Percentiles rank a stretch among this genome's conserved stretches.
Evolutionary conservation across 2,329 filamentous ascomycete genomes (phyloP).

Genomic region (Sclerotinia spermophila): DNA sequence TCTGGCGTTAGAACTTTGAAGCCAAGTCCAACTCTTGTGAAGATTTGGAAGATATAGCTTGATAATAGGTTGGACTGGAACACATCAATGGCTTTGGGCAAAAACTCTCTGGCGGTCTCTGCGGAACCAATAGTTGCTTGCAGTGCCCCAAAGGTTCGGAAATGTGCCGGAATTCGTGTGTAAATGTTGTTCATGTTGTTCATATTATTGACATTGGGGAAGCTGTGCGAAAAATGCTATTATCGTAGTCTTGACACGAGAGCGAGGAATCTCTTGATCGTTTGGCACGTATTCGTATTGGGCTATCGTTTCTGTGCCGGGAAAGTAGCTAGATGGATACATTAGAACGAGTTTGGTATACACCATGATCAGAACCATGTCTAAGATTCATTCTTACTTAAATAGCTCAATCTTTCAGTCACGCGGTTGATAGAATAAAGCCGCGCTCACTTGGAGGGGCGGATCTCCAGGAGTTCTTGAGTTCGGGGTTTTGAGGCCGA

Average conservation of each 20-base stretch:
- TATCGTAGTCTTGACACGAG: conserved; percentile 72
- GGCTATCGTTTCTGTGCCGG: conserved; percentile 72
- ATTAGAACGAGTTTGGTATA: not conserved
- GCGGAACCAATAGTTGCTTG: not conserved
- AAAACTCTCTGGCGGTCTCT: not conserved
- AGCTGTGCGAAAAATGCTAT: not conserved
- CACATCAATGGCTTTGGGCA: not conserved
- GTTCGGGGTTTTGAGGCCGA: not conserved
- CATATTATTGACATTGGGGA: not conserved
- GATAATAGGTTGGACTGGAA: not conserved
- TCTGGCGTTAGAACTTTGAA: no score
- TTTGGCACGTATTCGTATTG: conserved; percentile 76
- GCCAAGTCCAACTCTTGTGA: not conserved
- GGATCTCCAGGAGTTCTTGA: not conserved
- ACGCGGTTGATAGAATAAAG: not conserved
- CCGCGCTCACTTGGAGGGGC: not conserved
- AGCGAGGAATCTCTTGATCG: conserved; percentile 90
- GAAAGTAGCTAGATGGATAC: conserved; percentile 65
- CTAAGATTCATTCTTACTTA: conserved; percentile 60
- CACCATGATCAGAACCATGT: not conserved
- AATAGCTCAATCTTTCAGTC: conserved; percentile 84
- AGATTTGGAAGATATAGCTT: not conserved
- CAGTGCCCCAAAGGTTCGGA: not conserved
- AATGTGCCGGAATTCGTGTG: not conserved
- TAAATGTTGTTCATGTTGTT: not conserved